A percentile compares a stretch with the other conserved stretches of the same genome.
Evolutionary conservation across 164 flowering plant genomes (phyloP).

Genomic region (Annona squamosa): DNA sequence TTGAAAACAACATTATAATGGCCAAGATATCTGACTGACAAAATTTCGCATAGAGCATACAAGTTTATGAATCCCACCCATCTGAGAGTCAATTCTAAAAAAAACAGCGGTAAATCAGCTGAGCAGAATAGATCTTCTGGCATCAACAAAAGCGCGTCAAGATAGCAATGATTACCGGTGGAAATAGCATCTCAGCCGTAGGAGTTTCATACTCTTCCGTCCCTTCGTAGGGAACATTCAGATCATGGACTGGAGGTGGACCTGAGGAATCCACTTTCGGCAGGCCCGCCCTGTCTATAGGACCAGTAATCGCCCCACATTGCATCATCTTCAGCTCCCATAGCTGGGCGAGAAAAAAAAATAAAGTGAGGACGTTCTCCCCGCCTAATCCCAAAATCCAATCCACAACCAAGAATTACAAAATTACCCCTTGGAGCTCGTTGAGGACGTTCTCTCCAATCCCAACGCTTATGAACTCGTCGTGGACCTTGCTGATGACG

Average conservation of each 20-base stretch:
- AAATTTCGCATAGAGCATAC: background rate
- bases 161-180: conserved; percentile 53
- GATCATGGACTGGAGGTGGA: conserved; percentile 71
- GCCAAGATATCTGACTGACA: background rate
- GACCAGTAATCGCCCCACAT: conserved; percentile 63
- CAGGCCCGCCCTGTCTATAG: conserved; percentile 51
- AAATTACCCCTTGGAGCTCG: conserved; percentile 77
- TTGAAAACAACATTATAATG: background rate
- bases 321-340: conserved; percentile 96
- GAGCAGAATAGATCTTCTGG: background rate
- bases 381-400: conserved; percentile 9
- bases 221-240: conserved; percentile 90
- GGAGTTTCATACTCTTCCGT: conserved; percentile 97
- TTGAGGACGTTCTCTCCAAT: conserved; percentile 67
- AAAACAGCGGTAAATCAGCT: background rate
- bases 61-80: background rate
- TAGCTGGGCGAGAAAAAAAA: conserved; percentile 27
- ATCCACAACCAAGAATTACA: background rate
- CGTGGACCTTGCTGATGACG: conserved; percentile 79
- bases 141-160: background rate
- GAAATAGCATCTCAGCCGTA: conserved; percentile 90
- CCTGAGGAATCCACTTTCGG: conserved; percentile 29
- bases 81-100: background rate
- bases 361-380: background rate
- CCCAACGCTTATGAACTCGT: conserved; percentile 67